A percentile compares a stretch with the other conserved stretches of the same genome.
Conservation (phyloP, 257 asterid genomes). For the Knoxia roxburghii region DNA sequence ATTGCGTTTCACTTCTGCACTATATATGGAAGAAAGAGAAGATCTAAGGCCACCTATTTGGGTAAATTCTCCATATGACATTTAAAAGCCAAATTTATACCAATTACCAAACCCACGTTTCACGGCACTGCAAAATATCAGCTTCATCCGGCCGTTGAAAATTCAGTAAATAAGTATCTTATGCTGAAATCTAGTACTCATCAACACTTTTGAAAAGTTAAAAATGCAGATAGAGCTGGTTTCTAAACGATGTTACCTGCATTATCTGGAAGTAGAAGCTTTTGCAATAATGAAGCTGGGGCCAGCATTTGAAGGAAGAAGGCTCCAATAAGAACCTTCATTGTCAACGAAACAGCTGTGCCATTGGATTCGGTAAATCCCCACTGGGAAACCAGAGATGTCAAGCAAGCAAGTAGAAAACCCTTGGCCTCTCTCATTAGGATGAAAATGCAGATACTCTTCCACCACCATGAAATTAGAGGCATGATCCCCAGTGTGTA, state of each 20-base stretch:
- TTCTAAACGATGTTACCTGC: background rate
- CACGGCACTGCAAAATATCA: no score
- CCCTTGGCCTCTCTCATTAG: conserved; percentile 59
- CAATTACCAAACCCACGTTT: no score
- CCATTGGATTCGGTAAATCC: conserved; percentile 72
- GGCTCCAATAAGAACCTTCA: conserved; percentile 63
- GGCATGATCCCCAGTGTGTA: conserved; percentile 11
- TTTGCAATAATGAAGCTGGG: conserved; percentile 35
- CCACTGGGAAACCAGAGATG: conserved; percentile 49
- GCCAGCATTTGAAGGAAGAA: conserved; percentile 51
- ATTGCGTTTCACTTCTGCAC: background rate
- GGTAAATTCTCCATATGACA: no score
- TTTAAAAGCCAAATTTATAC: no score
- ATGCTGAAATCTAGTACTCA: no score
- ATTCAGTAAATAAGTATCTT: no score
- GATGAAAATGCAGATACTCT: conserved; percentile 44
- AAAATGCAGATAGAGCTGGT: no score
- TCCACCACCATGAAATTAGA: conserved; percentile 22
- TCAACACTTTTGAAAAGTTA: no score
- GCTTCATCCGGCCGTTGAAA: no score
- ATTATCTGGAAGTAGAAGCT: conserved; percentile 4
- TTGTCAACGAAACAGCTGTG: conserved; percentile 54
- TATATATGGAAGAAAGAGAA: no score
- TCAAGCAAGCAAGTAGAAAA: conserved; percentile 78
- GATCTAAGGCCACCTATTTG: no score